Percentiles rank a stretch among this genome's conserved stretches.
Conservation (phyloP, 2,329 filamentous ascomycete genomes). For the Tolypocladium amazonense region DNA sequence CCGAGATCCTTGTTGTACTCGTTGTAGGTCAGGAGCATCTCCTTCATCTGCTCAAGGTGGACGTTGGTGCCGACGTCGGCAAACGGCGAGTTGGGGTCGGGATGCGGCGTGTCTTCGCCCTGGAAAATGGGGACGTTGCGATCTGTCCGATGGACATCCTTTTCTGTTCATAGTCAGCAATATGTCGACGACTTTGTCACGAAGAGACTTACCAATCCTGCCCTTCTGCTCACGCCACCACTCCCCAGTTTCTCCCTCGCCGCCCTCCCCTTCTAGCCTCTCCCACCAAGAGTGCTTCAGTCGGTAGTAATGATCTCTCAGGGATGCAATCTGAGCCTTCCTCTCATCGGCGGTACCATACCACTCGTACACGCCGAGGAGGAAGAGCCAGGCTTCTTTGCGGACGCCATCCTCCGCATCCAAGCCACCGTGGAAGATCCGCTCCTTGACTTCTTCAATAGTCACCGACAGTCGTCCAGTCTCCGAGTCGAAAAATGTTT, state of each 20-base stretch:
- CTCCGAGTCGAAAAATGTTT: conserved; percentile 69
- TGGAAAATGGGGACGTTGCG: conserved; percentile 90
- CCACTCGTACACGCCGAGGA: conserved; percentile 90
- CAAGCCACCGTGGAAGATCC: conserved; percentile 92
- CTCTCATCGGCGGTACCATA: conserved; percentile 80
- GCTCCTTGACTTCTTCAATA: conserved; percentile 86
- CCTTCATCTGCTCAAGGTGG: conserved; percentile 97
- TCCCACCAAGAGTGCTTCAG: conserved; percentile 98
- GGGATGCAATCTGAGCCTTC: conserved; percentile 69
- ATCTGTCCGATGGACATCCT: conserved; percentile 96
- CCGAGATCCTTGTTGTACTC: conserved; percentile 93
- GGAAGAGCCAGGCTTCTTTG: conserved; percentile 93
- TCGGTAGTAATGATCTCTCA: conserved; percentile 87
- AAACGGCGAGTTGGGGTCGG: conserved; percentile 91
- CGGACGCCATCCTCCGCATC: conserved; percentile 82
- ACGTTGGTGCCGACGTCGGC: conserved; percentile 90
- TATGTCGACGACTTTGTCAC: neutral
- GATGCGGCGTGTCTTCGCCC: conserved; percentile 92
- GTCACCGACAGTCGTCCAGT: conserved; percentile 71
- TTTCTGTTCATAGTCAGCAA: conserved; percentile 52
- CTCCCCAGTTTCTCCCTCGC: conserved; percentile 72
- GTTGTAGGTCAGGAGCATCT: conserved; percentile 97
- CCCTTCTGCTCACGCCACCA: conserved; percentile 95
- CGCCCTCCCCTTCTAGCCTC: conserved; percentile 70
- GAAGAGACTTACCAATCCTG: conserved; percentile 65